Percentiles rank a stretch among this genome's conserved stretches.
Evolutionary conservation across 2,329 filamentous ascomycete species (phyloP).

Genomic region (Volutella citrinella): DNA sequence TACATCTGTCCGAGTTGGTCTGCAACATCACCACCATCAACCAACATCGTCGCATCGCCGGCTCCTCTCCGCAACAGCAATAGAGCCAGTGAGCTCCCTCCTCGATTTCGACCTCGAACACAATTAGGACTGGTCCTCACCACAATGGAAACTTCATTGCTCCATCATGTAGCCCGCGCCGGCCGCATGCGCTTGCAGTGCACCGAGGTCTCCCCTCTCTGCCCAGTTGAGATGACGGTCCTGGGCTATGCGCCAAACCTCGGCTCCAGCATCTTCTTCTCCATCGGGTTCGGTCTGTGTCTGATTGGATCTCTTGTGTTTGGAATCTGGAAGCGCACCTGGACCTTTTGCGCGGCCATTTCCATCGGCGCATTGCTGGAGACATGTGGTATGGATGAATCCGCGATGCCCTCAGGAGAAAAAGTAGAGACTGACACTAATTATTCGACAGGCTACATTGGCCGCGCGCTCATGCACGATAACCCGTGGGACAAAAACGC

Average conservation of each 20-base stretch:
- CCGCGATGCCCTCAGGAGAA: too few species aligned
- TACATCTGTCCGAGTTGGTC: too few species aligned
- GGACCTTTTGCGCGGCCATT: conserved; percentile 51
- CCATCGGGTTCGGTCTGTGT: conserved; percentile 45
- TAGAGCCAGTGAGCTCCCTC: too few species aligned
- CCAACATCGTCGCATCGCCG: too few species aligned
- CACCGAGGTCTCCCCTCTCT: conserved; percentile 36
- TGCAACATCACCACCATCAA: too few species aligned
- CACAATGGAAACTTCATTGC: too few species aligned
- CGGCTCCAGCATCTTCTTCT: conserved; percentile 54
- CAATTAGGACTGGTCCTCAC: too few species aligned
- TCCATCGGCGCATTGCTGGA: conserved; percentile 46
- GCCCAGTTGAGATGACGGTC: conserved; percentile 51
- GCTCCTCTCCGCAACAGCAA: too few species aligned
- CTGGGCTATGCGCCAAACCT: conserved; percentile 55
- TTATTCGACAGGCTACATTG: conserved; percentile 51
- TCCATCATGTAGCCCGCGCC: conserved; percentile 9
- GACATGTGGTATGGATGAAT: too few species aligned
- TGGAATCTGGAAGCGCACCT: conserved; percentile 51
- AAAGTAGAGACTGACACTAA: too few species aligned
- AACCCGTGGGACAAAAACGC: conserved; percentile 54
- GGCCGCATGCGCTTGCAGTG: too few species aligned
- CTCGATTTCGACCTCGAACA: too few species aligned
- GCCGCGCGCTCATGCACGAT: conserved; percentile 46
- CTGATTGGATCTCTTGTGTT: conserved; percentile 39